These are phyloP conservation scores for Annona squamosa DNA, from an alignment of 164 flowering plant genomes.

Conservation along the genomic window DNA sequence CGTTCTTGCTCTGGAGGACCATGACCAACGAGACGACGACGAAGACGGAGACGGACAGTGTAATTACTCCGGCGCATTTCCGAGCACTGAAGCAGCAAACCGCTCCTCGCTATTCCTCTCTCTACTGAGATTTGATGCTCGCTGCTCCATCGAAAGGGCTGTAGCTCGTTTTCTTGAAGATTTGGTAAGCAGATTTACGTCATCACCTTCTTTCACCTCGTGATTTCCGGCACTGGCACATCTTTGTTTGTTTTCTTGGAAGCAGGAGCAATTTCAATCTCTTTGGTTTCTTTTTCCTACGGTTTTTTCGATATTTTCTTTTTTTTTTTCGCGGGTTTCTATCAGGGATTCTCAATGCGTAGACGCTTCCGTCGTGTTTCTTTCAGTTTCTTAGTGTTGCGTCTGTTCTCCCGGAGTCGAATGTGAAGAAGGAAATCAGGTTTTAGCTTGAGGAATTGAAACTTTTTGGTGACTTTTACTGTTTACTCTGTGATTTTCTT, in stretches of 20 bases:
- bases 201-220: not conserved
- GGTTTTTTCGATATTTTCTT: not conserved
- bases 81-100: not conserved
- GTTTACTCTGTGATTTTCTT: not conserved
- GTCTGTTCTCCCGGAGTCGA: not conserved
- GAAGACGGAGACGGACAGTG: not conserved
- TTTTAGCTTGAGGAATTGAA: not conserved
- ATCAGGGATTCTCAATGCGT: not conserved
- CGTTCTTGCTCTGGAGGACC: not conserved
- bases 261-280: not conserved
- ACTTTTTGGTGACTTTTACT: not conserved
- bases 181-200: not conserved
- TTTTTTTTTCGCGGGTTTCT: not conserved
- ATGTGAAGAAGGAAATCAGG: not conserved
- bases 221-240: conserved; percentile 1
- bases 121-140: not conserved
- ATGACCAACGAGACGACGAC: not conserved
- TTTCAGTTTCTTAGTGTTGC: not conserved
- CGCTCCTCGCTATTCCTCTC: not conserved
- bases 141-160: not conserved
- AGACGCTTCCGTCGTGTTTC: not conserved
- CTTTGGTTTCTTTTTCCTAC: not conserved
- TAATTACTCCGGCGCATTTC: not conserved
- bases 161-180: conserved; percentile 5
- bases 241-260: not conserved